Evolutionary conservation across 208 protist species (phyloP).

Genomic region (Trichomonas tenax): DNA sequence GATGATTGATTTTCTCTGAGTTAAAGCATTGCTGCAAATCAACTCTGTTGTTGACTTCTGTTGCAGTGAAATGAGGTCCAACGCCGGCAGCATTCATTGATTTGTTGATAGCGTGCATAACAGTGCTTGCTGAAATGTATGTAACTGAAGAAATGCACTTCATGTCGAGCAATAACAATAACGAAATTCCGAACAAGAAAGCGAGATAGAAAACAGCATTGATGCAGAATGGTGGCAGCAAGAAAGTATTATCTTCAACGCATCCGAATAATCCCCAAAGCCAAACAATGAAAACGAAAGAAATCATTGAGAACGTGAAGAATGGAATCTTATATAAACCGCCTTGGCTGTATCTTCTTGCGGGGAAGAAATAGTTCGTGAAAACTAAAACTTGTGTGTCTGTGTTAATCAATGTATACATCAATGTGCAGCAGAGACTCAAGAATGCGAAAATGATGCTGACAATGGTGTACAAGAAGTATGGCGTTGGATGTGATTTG

Average conservation of each 20-base stretch:
- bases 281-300: neutral
- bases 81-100: neutral
- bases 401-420: neutral
- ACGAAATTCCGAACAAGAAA: neutral
- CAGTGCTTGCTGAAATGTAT: neutral
- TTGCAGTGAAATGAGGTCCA: neutral
- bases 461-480: neutral
- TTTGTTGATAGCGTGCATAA: neutral
- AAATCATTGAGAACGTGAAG: neutral
- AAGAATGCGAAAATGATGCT: neutral
- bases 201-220: neutral
- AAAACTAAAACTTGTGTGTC: neutral
- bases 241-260: neutral
- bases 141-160: neutral
- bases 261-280: neutral
- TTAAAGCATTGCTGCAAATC: neutral
- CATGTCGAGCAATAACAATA: neutral
- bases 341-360: neutral
- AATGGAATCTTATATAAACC: neutral
- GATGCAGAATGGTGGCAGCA: neutral
- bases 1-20: neutral
- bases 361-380: neutral
- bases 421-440: neutral
- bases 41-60: neutral
- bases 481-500: neutral